Conservation (phyloP, 1,284 basidiomycete species). For the Paramarasmius palmivorus region DNA sequence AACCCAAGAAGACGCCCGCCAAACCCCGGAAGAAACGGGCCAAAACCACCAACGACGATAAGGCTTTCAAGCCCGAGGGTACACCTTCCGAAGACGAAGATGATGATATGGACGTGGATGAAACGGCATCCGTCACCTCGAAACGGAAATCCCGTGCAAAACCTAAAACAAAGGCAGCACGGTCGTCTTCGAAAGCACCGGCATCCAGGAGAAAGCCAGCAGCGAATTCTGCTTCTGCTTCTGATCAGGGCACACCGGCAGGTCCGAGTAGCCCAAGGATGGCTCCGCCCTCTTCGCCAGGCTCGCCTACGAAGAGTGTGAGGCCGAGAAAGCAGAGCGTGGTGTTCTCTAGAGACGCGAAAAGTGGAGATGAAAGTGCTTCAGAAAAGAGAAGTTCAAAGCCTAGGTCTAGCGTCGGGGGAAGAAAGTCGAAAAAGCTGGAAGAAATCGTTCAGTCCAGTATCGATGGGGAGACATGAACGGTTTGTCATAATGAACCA, state of each 20-base stretch:
- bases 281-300: background rate
- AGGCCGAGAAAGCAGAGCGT: conserved; percentile 14
- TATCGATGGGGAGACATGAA: conserved; percentile 18
- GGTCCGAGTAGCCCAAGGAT: conserved; percentile 4
- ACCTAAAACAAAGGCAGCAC: conserved; percentile 3
- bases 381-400: conserved; percentile 5
- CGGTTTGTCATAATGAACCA: too few relatives aligned
- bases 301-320: background rate
- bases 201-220: conserved; percentile 1
- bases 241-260: background rate
- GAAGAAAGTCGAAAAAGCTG: conserved; percentile 10
- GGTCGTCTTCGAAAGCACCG: too few relatives aligned
- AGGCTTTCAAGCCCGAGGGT: conserved; percentile 17
- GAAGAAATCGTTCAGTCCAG: conserved; percentile 17
- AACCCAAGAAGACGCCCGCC: background rate
- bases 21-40: conserved; percentile 17
- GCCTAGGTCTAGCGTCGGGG: conserved; percentile 13
- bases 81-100: conserved; percentile 10
- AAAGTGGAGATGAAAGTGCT: conserved; percentile 4
- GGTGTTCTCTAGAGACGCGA: conserved; percentile 15
- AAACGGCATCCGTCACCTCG: conserved; percentile 14
- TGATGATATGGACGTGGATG: conserved; percentile 19
- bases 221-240: background rate
- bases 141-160: conserved; percentile 7
- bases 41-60: conserved; percentile 15